These are phyloP conservation scores for Pichia sp. DNA, from an alignment of 1,139 yeast genomes.

Conservation along the genomic window DNA sequence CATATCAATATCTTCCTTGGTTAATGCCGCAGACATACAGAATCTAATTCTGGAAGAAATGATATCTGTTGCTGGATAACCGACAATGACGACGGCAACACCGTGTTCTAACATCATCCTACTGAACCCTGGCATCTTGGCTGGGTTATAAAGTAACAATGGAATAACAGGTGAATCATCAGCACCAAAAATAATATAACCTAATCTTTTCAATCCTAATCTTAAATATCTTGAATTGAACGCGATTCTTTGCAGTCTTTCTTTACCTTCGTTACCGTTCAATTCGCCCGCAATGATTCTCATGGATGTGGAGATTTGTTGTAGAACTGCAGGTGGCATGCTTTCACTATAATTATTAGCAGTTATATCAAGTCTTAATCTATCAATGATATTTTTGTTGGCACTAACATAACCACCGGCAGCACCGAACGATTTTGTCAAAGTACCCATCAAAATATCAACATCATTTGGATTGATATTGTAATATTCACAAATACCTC, in stretches of 20 bases:
- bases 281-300: conserved; percentile 76
- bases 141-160: conserved; percentile 79
- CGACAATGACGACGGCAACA: conserved; percentile 94
- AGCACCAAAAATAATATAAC: conserved; percentile 91
- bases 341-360: conserved; percentile 81
- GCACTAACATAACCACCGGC: conserved; percentile 97
- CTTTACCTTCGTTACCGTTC: conserved; percentile 91
- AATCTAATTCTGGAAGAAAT: conserved; percentile 88
- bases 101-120: conserved; percentile 75
- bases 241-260: conserved; percentile 89
- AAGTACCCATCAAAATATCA: conserved; percentile 95
- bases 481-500: conserved; percentile 94
- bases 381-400: conserved; percentile 62
- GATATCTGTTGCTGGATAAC: conserved; percentile 97
- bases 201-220: conserved; percentile 85
- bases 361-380: conserved; percentile 69
- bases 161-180: conserved; percentile 98
- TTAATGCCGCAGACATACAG: conserved; percentile 89
- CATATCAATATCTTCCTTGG: conserved; percentile 89
- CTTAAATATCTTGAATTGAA: conserved; percentile 93
- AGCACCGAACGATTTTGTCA: conserved; percentile 97
- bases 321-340: conserved; percentile 86
- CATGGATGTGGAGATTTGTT: conserved; percentile 82
- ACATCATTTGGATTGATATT: conserved; percentile 71
- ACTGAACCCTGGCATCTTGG: conserved; percentile 92